Base-by-base conservation (phyloP, 306 rosid species). In the Cotoneaster glaucophyllus region DNA sequence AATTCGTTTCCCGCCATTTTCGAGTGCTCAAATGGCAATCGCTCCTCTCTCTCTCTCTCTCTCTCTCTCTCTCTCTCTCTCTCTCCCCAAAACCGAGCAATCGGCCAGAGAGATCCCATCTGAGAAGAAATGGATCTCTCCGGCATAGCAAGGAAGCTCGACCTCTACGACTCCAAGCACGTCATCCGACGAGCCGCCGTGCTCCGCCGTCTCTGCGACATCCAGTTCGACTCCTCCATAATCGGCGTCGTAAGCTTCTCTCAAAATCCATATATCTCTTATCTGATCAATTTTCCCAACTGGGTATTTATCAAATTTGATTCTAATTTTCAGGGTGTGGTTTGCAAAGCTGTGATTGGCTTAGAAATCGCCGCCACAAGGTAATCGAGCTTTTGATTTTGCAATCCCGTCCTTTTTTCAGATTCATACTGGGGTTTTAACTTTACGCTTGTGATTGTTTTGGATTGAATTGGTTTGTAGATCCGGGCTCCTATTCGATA, bases 191-290 rank as follows among this genome's bases (percentile, higher is more conserved):
- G 91, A 86, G 97, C 97, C n/a, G 83, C 90, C 10, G 99, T 92
- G 73, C 87, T 95, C 67, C 92, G 96, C 15, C 97, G 97, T 8
- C 90, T 92, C 79, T 80, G 90, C 50, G 97, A 95, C 17, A 88
- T 92, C 28, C 97, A 87, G 71, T 92, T 95, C 66, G 93, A 89
- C 83, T 92, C 96, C 22, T 95, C 97, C 77, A 31, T 82, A 9
- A 85, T 92, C 67, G 93, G 97, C 67, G 86, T 95, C 57, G 98
- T 90, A 70, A 83, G 91, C 26, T 31, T 58, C 32, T 1, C 31
- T 32, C 44, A 5, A 6, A 15, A 25, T 59, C 43, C 43, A 3
- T 2, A 11, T 0, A 18, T 41, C 9, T 5, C 9, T 8, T 2
- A 11, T 12, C 14, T 5, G 8, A 21, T 21, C 10, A 21, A 66